These are phyloP conservation scores for Aspergillus hiratsukae DNA, from an alignment of 2,329 filamentous ascomycete species.

Conservation along the genomic window DNA sequence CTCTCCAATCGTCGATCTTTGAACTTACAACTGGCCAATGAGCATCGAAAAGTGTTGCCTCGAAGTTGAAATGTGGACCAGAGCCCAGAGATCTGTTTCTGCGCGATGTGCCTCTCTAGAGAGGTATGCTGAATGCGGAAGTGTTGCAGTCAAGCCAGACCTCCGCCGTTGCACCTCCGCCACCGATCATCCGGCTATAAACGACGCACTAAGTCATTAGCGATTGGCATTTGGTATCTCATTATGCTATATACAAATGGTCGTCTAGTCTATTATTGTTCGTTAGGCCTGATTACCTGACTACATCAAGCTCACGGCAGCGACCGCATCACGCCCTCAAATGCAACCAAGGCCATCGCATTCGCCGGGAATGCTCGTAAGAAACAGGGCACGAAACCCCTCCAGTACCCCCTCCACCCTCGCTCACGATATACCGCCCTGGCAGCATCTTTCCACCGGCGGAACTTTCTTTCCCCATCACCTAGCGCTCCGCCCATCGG, in stretches of 20 bases:
- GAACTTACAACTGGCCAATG: neutral
- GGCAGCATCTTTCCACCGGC: slow-evolving; percentile 75
- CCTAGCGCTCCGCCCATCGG: slow-evolving; percentile 66
- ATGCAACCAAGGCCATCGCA: slow-evolving; percentile 86
- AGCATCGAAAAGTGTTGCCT: neutral
- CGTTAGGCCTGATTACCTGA: neutral
- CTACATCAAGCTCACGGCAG: slow-evolving; percentile 29
- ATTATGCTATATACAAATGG: neutral
- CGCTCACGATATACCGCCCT: slow-evolving; percentile 68
- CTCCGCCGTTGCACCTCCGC: neutral
- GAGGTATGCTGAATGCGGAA: neutral
- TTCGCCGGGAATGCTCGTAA: slow-evolving; percentile 92
- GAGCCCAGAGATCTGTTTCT: neutral
- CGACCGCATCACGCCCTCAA: slow-evolving; percentile 81
- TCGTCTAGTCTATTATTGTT: neutral
- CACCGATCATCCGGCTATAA: neutral
- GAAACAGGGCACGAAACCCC: slow-evolving; percentile 92
- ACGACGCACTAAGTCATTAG: neutral
- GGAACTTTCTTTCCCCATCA: slow-evolving; percentile 66
- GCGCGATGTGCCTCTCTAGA: no score
- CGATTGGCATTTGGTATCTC: neutral
- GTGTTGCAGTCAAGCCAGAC: neutral
- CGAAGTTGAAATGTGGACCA: neutral
- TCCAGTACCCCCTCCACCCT: slow-evolving; percentile 80
- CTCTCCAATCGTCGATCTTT: neutral